Percentiles rank a stretch among this genome's conserved stretches.
Conservation (phyloP, 2,329 filamentous ascomycete species). For the Aspergillus terreus region DNA sequence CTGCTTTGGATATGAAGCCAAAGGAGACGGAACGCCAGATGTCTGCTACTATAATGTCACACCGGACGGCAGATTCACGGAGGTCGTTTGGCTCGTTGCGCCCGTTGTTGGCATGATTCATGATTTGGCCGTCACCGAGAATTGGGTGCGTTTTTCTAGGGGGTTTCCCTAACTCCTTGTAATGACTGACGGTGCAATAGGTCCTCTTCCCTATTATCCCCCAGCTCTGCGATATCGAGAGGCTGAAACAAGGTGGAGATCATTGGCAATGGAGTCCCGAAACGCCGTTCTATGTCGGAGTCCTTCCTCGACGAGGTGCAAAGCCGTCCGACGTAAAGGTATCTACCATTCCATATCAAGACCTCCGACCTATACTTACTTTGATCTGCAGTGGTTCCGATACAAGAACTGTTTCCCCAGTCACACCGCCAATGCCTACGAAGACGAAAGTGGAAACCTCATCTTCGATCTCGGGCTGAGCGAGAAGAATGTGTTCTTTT, state of each 20-base stretch:
- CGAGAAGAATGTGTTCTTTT: constrained; percentile 43
- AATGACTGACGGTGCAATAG: constrained; percentile 10
- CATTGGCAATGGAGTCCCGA: constrained; percentile 40
- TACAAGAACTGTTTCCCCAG: constrained; percentile 33
- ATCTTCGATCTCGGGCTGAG: constrained; percentile 35
- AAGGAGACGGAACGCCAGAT: constrained; percentile 38
- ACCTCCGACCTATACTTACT: constrained; percentile 2
- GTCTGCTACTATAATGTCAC: constrained; percentile 34
- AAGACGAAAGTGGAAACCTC: constrained; percentile 25
- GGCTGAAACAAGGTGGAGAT: constrained; percentile 37
- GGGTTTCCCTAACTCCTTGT: not conserved
- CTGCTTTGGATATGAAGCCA: constrained; percentile 48
- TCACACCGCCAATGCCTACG: constrained; percentile 39
- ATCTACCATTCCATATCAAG: not conserved
- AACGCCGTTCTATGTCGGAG: constrained; percentile 26
- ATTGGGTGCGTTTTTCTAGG: constrained; percentile 25
- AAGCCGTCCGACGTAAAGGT: constrained; percentile 31
- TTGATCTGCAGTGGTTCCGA: constrained; percentile 35
- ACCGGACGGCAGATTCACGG: constrained; percentile 25
- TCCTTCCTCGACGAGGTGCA: constrained; percentile 20
- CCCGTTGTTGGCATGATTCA: constrained; percentile 41
- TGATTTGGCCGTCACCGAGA: constrained; percentile 41
- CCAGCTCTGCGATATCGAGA: constrained; percentile 32
- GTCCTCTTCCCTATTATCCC: constrained; percentile 37
- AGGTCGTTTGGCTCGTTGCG: constrained; percentile 32